phyloP scores from a whole-genome alignment of 148 eudicot genomes.

The Vaccinium myrtillus region DNA sequence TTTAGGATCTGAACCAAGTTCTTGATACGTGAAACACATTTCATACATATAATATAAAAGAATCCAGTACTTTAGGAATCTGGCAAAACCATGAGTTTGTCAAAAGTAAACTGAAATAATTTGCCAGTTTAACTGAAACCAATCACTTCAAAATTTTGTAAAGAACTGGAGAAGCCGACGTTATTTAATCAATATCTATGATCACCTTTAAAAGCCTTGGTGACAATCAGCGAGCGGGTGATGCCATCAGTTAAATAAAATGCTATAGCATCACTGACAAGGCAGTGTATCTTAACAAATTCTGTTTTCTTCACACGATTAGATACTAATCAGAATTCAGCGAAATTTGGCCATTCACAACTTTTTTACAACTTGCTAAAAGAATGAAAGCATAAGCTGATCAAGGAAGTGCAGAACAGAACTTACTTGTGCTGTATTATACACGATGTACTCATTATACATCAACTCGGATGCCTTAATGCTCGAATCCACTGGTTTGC shows the following conservation, averaged over 20 bases:
- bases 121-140: not conserved
- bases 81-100: not conserved
- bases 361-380: not conserved
- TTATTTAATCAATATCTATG: not conserved
- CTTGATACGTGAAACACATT: not conserved
- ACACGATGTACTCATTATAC: constrained; percentile 98
- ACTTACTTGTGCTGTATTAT: constrained; percentile 91
- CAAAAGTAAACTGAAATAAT: not conserved
- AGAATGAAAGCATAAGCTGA: not conserved
- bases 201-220: not conserved
- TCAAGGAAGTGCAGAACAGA: not conserved
- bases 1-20: not conserved
- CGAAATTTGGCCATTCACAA: not conserved
- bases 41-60: not conserved
- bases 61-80: not conserved
- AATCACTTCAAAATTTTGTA: not conserved
- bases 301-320: not conserved
- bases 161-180: not conserved
- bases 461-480: constrained; percentile 71
- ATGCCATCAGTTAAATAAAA: not conserved
- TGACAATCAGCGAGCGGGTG: not conserved
- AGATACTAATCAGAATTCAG: constrained; percentile 8
- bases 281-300: not conserved
- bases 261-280: constrained; percentile 2
- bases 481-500: constrained; percentile 81